These are phyloP conservation scores for Aegle marmelos DNA, from an alignment of 345 rosid genomes.

Conservation along the genomic window DNA sequence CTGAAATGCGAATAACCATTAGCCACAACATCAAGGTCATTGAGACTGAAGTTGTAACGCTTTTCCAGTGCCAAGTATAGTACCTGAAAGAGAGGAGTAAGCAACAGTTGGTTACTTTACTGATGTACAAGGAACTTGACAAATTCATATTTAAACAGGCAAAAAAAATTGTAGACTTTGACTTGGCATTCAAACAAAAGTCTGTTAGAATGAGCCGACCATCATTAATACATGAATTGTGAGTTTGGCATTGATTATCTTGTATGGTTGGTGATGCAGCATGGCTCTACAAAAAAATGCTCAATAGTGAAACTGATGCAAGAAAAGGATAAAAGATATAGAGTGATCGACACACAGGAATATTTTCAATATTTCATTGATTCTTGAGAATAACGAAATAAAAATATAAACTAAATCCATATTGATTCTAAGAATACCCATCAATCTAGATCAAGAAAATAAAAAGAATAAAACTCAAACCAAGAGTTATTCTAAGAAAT, in stretches of 20 bases:
- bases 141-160: not conserved
- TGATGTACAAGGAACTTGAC: not conserved
- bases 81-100: conserved; percentile 35
- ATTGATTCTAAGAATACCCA: too few relatives aligned
- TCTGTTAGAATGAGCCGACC: not conserved
- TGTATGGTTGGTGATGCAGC: not conserved
- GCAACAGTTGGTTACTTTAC: not conserved
- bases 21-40: conserved; percentile 67
- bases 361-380: too few relatives aligned
- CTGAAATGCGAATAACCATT: conserved; percentile 77
- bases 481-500: too few relatives aligned
- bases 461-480: too few relatives aligned
- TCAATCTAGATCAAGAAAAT: too few relatives aligned
- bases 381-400: too few relatives aligned
- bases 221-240: not conserved
- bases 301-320: too few relatives aligned
- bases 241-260: not conserved
- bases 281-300: too few relatives aligned
- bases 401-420: too few relatives aligned
- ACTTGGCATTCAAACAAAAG: not conserved
- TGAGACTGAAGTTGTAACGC: conserved; percentile 84
- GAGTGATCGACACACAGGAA: too few relatives aligned
- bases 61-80: conserved; percentile 86
- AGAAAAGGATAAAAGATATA: too few relatives aligned
- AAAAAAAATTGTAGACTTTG: not conserved